Evolutionary conservation across 129 eudicot genomes (phyloP), one percentile per base, ranked within the genome.

Genomic region (Smallanthus sonchifolius): DNA sequence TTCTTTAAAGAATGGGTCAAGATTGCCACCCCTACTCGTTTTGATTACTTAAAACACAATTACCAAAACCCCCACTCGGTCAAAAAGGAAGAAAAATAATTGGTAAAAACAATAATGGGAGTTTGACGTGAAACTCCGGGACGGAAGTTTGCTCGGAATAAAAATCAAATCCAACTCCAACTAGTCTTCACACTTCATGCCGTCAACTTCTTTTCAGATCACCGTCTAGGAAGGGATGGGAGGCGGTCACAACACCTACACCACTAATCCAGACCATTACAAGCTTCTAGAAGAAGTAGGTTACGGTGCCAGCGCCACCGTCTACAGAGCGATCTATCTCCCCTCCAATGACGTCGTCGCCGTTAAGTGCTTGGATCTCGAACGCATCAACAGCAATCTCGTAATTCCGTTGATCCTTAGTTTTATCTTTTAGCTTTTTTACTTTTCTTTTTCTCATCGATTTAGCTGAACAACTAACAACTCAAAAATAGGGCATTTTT

Each of bases 361-460:
- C 24, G 91, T 94, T 81, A 94, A 94, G 82, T 86, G 86, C 61
- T 85, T 94, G 99, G 99, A 94, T 94, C 99, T 94, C 85, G 99
- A 94, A 86, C 97, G 99, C 51, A 86, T 91, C 85, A 86, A 86
- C 73, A 88, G 91, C 83, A 94, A 91, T 84, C 86, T 94, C 82
- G 99, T 94, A 44, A 3, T 76, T 82, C 15, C n/a, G 11, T 52
- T 42, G 14, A 14, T 68, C 66, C 88, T 51, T 59, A 2, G 13
- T 59, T 4, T 1, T 24, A 24, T 10, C 39, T 3, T 34, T 42
- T 75, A 4, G 30, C 2, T 49, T 54, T 65, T 37, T 28, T 56
- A 24, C 4, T 2, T n/a, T 69, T 65, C 4, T 79, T 63, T 42
- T 95, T 88, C 42, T 73, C 3, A 10, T 68, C 19, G 2, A 75